Evolutionary conservation across 73 alveolate species (phyloP).

Genomic region (Stentor roeselii): DNA sequence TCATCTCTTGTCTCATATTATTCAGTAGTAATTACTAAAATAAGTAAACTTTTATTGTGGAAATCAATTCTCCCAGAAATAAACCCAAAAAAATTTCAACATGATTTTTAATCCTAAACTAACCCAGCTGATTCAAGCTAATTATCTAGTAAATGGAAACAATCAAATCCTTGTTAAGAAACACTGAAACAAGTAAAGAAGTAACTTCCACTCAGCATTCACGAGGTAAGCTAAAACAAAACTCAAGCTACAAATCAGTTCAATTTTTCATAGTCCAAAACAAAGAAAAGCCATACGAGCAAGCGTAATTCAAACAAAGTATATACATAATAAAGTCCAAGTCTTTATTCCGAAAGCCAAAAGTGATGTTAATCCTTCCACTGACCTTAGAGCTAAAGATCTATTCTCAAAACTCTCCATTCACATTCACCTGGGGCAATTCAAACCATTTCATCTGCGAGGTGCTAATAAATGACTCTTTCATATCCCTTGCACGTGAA

Average conservation of each 20-base stretch:
- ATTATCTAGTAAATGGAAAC: no score
- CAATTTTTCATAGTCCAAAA: background rate
- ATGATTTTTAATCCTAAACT: no score
- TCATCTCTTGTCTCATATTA: no score
- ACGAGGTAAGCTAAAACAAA: background rate
- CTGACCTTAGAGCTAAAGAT: background rate
- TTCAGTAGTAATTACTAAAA: no score
- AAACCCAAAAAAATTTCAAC: no score
- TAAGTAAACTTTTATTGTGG: no score
- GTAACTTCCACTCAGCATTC: background rate
- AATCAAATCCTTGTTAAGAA: background rate
- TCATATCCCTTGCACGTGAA: background rate
- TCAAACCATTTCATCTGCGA: background rate
- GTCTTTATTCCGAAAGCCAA: background rate
- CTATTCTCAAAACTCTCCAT: background rate
- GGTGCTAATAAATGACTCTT: background rate
- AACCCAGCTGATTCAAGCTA: no score
- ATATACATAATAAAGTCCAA: background rate
- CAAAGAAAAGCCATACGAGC: conserved; percentile 3
- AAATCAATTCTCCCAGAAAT: no score
- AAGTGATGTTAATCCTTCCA: conserved; percentile 5
- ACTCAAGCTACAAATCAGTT: background rate
- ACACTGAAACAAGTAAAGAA: background rate
- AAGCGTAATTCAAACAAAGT: conserved; percentile 16
- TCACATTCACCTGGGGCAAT: background rate